phyloP scores from a whole-genome alignment of 495 filamentous ascomycete genomes.

The Aspergillus bridgeri region DNA sequence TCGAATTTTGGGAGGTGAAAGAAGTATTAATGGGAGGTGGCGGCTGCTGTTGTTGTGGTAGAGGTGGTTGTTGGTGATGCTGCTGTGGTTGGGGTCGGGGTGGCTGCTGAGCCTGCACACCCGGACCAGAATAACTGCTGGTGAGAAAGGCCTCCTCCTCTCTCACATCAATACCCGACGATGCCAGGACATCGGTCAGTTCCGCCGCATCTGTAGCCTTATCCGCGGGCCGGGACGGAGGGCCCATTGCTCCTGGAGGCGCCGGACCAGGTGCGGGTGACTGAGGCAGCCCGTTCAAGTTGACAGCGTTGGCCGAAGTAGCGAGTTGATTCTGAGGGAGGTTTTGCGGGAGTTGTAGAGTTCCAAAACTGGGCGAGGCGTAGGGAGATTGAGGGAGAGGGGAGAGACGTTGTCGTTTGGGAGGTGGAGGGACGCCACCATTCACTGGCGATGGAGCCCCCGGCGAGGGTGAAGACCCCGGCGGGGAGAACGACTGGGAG shows the following conservation, averaged over 20 bases:
- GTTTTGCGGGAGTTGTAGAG: slow-evolving; percentile 29
- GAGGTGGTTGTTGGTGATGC: neutral
- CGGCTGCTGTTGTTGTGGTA: slow-evolving; percentile 38
- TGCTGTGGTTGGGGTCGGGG: slow-evolving; percentile 40
- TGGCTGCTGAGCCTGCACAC: slow-evolving; percentile 39
- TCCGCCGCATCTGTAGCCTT: slow-evolving; percentile 67
- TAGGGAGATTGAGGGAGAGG: slow-evolving; percentile 57
- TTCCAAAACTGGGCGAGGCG: slow-evolving; percentile 47
- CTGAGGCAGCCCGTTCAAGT: slow-evolving; percentile 35
- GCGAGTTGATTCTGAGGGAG: slow-evolving; percentile 23
- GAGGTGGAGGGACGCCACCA: slow-evolving; percentile 46
- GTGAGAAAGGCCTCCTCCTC: slow-evolving; percentile 76
- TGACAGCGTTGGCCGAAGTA: slow-evolving; percentile 34
- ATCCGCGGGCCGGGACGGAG: slow-evolving; percentile 69
- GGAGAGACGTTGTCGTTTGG: slow-evolving; percentile 67
- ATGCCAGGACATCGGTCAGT: slow-evolving; percentile 71
- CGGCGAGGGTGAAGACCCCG: slow-evolving; percentile 51
- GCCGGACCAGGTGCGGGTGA: slow-evolving; percentile 34
- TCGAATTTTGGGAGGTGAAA: slow-evolving; percentile 44
- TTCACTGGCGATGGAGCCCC: slow-evolving; percentile 40
- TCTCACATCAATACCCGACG: slow-evolving; percentile 76
- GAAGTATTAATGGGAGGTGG: slow-evolving; percentile 34
- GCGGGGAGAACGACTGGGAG: slow-evolving; percentile 52
- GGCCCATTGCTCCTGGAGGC: slow-evolving; percentile 67
- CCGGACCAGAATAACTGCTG: slow-evolving; percentile 53